phyloP scores from a whole-genome alignment of 148 eudicot genomes.

The Chenopodium suecicum region DNA sequence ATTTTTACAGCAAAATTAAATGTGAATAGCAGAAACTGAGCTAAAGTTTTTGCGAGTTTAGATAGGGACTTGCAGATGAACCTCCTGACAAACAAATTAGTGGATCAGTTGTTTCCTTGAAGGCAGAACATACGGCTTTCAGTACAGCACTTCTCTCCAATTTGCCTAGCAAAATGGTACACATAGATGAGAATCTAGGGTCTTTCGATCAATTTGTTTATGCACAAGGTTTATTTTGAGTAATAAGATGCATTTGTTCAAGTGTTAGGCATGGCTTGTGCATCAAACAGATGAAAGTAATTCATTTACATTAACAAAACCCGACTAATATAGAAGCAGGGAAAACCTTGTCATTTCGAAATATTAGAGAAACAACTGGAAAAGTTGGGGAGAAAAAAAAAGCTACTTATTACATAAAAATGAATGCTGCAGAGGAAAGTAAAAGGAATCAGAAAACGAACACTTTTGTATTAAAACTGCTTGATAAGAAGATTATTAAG shows the following conservation, averaged over 20 bases:
- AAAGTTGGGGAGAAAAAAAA: no score
- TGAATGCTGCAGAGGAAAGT: neutral
- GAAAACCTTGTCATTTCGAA: no score
- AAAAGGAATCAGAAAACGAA: neutral
- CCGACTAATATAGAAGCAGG: neutral
- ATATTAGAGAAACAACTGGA: neutral
- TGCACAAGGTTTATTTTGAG: neutral
- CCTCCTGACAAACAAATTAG: constrained; percentile 78
- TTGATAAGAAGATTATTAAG: no score
- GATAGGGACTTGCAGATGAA: constrained; percentile 8
- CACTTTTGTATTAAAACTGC: neutral
- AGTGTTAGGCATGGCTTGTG: neutral
- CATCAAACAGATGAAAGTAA: no score
- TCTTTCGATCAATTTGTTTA: neutral
- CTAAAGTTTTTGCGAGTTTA: neutral
- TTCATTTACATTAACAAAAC: no score
- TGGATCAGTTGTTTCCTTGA: constrained; percentile 85
- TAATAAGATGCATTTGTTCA: neutral
- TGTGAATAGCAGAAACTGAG: neutral
- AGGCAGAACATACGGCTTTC: constrained; percentile 89
- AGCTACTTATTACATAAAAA: no score
- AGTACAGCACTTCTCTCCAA: constrained; percentile 81
- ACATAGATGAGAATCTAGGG: neutral
- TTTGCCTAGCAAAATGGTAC: constrained; percentile 50
- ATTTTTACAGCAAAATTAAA: neutral